These are phyloP conservation scores for Microthlaspi erraticum DNA, from an alignment of 345 rosid genomes.

Conservation along the genomic window DNA sequence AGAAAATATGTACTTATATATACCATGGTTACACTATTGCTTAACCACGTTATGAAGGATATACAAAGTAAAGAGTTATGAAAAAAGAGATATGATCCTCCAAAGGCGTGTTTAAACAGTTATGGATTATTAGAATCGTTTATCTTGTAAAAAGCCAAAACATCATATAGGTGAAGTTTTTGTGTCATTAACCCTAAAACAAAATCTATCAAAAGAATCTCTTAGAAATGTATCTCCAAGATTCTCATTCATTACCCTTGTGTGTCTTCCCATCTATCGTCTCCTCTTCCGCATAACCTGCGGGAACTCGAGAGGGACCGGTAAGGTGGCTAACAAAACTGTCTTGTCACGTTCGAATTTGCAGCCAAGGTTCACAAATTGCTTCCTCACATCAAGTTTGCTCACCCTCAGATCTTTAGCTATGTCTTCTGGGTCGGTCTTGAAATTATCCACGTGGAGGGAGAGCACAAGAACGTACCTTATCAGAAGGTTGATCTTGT, in stretches of 20 bases:
- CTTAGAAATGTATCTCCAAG: too few relatives aligned
- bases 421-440: slow-evolving; percentile 65
- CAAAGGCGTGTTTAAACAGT: too few relatives aligned
- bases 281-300: slow-evolving; percentile 41
- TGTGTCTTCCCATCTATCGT: slow-evolving; percentile 36
- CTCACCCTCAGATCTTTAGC: slow-evolving; percentile 74
- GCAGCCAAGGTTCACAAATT: slow-evolving; percentile 79
- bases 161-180: too few relatives aligned
- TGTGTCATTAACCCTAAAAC: too few relatives aligned
- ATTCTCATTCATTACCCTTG: neutral
- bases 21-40: too few relatives aligned
- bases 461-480: slow-evolving; percentile 83
- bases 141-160: too few relatives aligned
- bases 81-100: too few relatives aligned
- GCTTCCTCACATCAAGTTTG: slow-evolving; percentile 49
- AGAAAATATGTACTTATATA: too few relatives aligned
- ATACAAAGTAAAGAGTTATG: too few relatives aligned
- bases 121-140: too few relatives aligned
- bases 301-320: slow-evolving; percentile 75
- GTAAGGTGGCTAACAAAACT: slow-evolving; percentile 53
- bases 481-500: slow-evolving; percentile 65
- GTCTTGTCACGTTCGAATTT: slow-evolving; percentile 52
- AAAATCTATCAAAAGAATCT: too few relatives aligned
- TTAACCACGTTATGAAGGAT: too few relatives aligned
- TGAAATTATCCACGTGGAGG: slow-evolving; percentile 72